Percentiles rank a stretch among this genome's conserved stretches.
Conservation (phyloP, 2,329 filamentous ascomycete genomes). For the Penicillium thymicola region DNA sequence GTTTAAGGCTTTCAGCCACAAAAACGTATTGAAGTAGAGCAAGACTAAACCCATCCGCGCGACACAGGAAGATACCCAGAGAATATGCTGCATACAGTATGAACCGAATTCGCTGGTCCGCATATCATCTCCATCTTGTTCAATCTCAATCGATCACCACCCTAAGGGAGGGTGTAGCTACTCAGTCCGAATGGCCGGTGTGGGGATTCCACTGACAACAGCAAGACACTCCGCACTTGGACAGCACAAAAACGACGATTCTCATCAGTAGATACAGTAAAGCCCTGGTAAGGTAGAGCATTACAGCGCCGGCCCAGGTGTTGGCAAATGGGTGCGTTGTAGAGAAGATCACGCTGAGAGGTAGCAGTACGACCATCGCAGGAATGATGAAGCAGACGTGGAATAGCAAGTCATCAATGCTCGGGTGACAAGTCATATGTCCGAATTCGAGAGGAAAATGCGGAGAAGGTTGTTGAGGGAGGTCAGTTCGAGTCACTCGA, state of each 20-base stretch:
- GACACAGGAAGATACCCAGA: background rate
- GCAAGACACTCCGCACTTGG: background rate
- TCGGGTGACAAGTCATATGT: background rate
- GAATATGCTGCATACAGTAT: background rate
- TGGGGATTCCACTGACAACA: background rate
- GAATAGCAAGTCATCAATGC: slow-evolving; percentile 13
- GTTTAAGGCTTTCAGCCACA: background rate
- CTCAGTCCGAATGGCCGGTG: background rate
- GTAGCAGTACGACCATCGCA: slow-evolving; percentile 4
- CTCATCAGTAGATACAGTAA: slow-evolving; percentile 3
- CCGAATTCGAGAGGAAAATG: background rate
- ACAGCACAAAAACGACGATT: background rate
- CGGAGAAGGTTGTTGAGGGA: background rate
- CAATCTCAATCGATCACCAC: background rate
- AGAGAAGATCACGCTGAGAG: slow-evolving; percentile 3
- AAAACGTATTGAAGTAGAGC: background rate
- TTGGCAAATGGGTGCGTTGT: slow-evolving; percentile 1
- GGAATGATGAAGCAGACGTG: slow-evolving; percentile 17
- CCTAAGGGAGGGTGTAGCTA: background rate
- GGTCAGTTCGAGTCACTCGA: background rate
- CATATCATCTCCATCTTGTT: background rate
- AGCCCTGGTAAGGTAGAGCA: slow-evolving; percentile 3
- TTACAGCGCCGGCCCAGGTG: slow-evolving; percentile 7
- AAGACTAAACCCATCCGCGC: background rate
- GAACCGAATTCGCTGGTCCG: background rate